Conservation (phyloP, 2,329 filamentous ascomycete genomes). For the Madurella fahalii region DNA sequence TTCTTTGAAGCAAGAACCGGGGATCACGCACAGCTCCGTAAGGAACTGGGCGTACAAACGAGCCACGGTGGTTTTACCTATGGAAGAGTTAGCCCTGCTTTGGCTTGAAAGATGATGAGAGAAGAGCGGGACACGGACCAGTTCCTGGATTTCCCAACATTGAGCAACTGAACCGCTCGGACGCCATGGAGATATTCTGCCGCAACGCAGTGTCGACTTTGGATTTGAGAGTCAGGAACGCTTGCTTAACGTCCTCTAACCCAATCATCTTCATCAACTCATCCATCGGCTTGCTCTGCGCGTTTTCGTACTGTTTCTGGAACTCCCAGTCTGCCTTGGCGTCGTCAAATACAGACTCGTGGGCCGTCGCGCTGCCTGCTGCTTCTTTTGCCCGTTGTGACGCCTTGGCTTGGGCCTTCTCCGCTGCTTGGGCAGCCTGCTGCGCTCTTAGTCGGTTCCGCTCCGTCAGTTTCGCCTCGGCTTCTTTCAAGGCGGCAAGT, state of each 20-base stretch:
- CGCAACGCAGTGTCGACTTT: constrained; percentile 57
- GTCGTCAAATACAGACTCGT: constrained; percentile 8
- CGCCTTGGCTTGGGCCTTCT: not conserved
- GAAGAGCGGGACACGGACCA: constrained; percentile 39
- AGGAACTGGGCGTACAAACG: constrained; percentile 66
- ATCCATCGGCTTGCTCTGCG: constrained; percentile 53
- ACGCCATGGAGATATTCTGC: constrained; percentile 51
- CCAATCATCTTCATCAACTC: constrained; percentile 67
- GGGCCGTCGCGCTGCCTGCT: not conserved
- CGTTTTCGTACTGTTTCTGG: constrained; percentile 52
- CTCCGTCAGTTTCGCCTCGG: constrained; percentile 23
- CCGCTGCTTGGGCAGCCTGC: not conserved
- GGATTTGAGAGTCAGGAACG: constrained; percentile 60
- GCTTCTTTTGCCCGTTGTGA: not conserved
- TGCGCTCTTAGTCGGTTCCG: constrained; percentile 18
- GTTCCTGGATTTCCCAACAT: constrained; percentile 74
- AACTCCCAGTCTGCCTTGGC: constrained; percentile 57
- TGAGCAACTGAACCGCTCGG: constrained; percentile 58
- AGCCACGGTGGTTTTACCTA: constrained; percentile 72
- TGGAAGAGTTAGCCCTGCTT: not conserved
- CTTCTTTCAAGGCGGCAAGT: constrained; percentile 39
- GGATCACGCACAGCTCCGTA: constrained; percentile 55
- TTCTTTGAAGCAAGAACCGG: constrained; percentile 59
- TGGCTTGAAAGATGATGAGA: constrained; percentile 11
- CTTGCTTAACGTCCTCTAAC: constrained; percentile 62